These are phyloP conservation scores for Cymbopogon flexuosus DNA, from an alignment of 202 grass and related monocot species.

Conservation along the genomic window DNA sequence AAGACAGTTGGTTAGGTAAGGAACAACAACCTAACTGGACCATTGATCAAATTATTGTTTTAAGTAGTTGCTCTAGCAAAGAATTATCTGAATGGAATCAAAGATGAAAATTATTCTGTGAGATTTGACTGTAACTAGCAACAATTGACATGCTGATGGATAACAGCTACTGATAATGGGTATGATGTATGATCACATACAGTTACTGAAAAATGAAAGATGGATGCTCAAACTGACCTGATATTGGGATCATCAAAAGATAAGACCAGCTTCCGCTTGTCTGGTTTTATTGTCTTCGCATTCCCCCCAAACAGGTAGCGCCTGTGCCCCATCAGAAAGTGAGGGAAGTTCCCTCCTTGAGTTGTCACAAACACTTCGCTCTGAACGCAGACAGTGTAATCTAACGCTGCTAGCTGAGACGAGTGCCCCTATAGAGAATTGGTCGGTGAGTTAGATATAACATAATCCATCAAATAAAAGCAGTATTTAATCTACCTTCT, in stretches of 20 bases:
- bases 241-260: conserved; percentile 78
- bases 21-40: neutral
- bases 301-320: conserved; percentile 76
- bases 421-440: conserved; percentile 63
- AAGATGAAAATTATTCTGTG: neutral
- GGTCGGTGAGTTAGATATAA: neutral
- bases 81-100: neutral
- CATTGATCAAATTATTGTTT: neutral
- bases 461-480: conserved; percentile 14
- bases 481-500: neutral
- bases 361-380: conserved; percentile 93
- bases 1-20: neutral
- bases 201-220: neutral
- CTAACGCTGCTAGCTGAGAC: conserved; percentile 75
- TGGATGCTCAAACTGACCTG: conserved; percentile 47
- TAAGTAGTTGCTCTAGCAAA: neutral
- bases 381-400: conserved; percentile 67
- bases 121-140: neutral
- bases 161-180: neutral
- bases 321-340: conserved; percentile 85
- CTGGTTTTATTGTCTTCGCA: conserved; percentile 82
- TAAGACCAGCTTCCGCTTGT: conserved; percentile 81
- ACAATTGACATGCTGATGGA: neutral
- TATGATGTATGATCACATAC: neutral
- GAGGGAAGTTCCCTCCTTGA: conserved; percentile 95